These are phyloP conservation scores for Scedosporium boydii DNA, from an alignment of 2,329 filamentous ascomycete genomes.

Conservation along the genomic window DNA sequence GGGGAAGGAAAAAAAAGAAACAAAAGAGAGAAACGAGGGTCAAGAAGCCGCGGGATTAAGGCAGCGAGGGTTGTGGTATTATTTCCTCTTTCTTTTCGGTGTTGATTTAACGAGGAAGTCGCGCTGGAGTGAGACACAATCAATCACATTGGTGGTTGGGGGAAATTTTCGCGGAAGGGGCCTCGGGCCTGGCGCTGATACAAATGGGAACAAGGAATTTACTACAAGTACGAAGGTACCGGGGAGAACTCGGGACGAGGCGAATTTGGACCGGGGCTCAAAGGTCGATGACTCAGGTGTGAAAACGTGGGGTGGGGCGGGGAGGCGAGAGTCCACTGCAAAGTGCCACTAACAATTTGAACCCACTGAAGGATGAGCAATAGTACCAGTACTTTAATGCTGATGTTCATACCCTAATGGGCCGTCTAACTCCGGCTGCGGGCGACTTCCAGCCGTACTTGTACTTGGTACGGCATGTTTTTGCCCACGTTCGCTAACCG, in stretches of 20 bases:
- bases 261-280: slow-evolving; percentile 7
- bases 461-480: too few relatives aligned
- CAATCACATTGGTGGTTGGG: not conserved
- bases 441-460: too few relatives aligned
- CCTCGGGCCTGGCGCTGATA: not conserved
- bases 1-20: slow-evolving; percentile 7
- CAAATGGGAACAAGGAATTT: not conserved
- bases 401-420: too few relatives aligned
- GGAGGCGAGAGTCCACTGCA: not conserved
- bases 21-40: slow-evolving; percentile 4
- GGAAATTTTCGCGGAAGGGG: not conserved
- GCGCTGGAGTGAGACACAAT: not conserved
- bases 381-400: too few relatives aligned
- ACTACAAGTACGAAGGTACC: not conserved
- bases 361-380: too few relatives aligned
- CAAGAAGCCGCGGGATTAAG: slow-evolving; percentile 14
- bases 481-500: too few relatives aligned
- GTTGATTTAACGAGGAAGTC: not conserved
- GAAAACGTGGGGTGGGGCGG: slow-evolving; percentile 3
- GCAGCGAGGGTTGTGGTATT: not conserved
- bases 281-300: slow-evolving; percentile 4
- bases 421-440: too few relatives aligned
- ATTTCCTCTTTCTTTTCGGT: not conserved
- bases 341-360: too few relatives aligned
- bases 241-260: not conserved